Conservation (phyloP, 2,329 filamentous ascomycete genomes). For the Periconia digitata region DNA sequence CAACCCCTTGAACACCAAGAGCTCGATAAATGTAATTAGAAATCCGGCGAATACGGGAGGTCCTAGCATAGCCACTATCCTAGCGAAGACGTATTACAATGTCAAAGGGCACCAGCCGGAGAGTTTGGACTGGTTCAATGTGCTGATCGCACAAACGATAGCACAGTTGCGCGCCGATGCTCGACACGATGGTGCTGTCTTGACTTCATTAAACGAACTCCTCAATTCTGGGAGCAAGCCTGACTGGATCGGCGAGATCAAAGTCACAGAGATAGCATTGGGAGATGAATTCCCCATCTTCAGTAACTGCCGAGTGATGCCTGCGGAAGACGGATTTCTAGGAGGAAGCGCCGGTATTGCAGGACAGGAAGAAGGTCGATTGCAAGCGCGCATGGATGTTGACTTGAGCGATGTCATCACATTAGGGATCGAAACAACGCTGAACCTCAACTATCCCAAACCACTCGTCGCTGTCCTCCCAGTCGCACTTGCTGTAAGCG, state of each 20-base stretch:
- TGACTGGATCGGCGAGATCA: conserved; percentile 90
- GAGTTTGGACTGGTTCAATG: conserved; percentile 98
- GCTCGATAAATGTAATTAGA: conserved; percentile 50
- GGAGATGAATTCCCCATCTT: conserved; percentile 99
- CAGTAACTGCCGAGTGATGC: conserved; percentile 95
- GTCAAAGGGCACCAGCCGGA: conserved; percentile 94
- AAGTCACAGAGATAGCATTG: conserved; percentile 87
- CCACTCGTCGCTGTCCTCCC: conserved; percentile 85
- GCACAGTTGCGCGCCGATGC: conserved; percentile 93
- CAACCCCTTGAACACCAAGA: conserved; percentile 39
- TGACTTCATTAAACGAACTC: conserved; percentile 79
- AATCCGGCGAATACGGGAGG: conserved; percentile 48
- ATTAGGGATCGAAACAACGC: conserved; percentile 87
- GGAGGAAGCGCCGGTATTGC: conserved; percentile 45
- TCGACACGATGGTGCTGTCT: conserved; percentile 85
- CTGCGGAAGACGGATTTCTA: conserved; percentile 74
- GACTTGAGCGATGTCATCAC: conserved; percentile 96
- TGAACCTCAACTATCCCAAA: conserved; percentile 93
- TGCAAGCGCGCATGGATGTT: conserved; percentile 96
- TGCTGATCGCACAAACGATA: conserved; percentile 92
- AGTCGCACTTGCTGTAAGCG: conserved; percentile 86
- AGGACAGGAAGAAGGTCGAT: conserved; percentile 66
- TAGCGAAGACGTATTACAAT: conserved; percentile 97
- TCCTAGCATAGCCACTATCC: conserved; percentile 90
- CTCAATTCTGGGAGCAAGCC: conserved; percentile 86